phyloP scores from a whole-genome alignment of 106 monocot species.

The Dendrobium officinale region DNA sequence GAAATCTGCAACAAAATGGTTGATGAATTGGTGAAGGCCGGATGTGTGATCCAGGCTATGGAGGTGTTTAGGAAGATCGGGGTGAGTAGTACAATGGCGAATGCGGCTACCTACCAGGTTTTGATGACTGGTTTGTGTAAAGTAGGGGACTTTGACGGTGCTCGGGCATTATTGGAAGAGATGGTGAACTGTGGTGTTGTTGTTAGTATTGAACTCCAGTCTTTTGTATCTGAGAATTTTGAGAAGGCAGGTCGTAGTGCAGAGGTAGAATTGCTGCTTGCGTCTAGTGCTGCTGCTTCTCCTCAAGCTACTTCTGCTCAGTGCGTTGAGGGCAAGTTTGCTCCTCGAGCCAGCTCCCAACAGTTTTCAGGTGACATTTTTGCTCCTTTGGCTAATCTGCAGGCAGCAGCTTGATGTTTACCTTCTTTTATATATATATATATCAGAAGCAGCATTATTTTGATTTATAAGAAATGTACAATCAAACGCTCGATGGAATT shows the following conservation, averaged over 20 bases:
- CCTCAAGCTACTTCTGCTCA: constrained; percentile 5
- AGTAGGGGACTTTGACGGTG: constrained; percentile 50
- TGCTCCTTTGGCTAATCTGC: not conserved
- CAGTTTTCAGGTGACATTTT: not conserved
- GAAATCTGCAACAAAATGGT: constrained; percentile 60
- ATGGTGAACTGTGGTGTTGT: constrained; percentile 39
- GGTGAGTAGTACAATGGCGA: constrained; percentile 47
- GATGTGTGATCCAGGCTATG: constrained; percentile 20
- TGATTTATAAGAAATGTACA: too few species aligned
- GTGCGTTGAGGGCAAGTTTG: not conserved
- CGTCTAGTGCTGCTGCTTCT: not conserved
- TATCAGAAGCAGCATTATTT: not conserved
- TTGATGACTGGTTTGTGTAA: constrained; percentile 53
- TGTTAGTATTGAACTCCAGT: constrained; percentile 28
- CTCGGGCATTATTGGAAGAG: constrained; percentile 37
- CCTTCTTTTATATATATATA: not conserved
- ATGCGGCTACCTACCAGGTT: constrained; percentile 33
- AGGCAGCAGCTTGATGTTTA: not conserved
- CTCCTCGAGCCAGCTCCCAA: not conserved
- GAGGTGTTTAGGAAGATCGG: constrained; percentile 50
- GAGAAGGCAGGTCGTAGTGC: constrained; percentile 39
- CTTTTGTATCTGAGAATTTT: constrained; percentile 34
- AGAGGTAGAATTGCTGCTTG: constrained; percentile 39
- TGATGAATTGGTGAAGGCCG: constrained; percentile 54
- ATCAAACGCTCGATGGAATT: too few species aligned